Conservation (phyloP, 441 rosid species). For the Macaranga tanarius region DNA sequence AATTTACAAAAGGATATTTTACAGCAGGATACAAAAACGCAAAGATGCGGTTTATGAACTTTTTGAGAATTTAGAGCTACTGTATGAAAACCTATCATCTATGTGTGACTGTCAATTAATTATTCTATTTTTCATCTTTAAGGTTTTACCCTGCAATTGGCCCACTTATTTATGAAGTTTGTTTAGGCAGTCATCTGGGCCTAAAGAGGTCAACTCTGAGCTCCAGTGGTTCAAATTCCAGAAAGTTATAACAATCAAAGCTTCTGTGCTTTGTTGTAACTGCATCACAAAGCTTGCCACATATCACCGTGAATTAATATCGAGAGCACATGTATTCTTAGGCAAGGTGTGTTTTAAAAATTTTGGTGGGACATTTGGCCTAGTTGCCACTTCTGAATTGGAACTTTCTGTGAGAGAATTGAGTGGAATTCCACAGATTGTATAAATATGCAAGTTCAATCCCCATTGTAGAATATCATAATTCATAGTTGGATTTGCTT, state of each 20-base stretch:
- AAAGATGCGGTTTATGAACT: constrained; percentile 97
- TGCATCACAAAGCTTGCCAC: constrained; percentile 95
- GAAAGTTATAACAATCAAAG: constrained; percentile 76
- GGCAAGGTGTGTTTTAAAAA: constrained; percentile 60
- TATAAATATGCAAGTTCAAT: not conserved
- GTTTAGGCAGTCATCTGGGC: constrained; percentile 64
- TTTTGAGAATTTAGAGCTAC: constrained; percentile 89
- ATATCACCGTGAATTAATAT: constrained; percentile 69
- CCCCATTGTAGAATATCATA: constrained; percentile 12
- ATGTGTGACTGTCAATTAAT: constrained; percentile 44
- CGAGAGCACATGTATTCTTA: constrained; percentile 91
- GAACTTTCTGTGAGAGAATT: not conserved
- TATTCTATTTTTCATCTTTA: constrained; percentile 2
- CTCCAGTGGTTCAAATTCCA: constrained; percentile 42
- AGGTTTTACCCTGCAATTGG: constrained; percentile 14
- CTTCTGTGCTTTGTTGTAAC: constrained; percentile 92
- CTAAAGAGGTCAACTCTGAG: constrained; percentile 53
- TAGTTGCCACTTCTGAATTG: not conserved
- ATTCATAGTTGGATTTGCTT: constrained; percentile 3
- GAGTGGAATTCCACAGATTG: not conserved
- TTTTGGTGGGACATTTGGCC: not conserved
- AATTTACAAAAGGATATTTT: no score
- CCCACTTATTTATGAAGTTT: constrained; percentile 8
- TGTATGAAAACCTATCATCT: constrained; percentile 87
- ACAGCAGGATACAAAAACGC: no score